phyloP scores from a whole-genome alignment of 176 grass and related monocot species.

The Melocanna baccifera region DNA sequence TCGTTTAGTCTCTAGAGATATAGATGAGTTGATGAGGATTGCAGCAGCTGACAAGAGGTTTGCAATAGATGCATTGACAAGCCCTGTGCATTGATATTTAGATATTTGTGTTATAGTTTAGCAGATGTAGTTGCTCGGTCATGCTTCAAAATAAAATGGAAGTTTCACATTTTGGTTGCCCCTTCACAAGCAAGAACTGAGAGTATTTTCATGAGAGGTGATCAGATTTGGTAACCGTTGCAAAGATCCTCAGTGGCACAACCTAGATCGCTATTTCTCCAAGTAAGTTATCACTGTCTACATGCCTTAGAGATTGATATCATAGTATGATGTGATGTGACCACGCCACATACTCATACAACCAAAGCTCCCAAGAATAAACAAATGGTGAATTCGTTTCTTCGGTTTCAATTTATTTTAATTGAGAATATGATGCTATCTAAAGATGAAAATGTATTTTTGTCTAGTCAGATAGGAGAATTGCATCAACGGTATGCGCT shows the following conservation, averaged over 20 bases:
- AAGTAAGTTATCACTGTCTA: slow-evolving; percentile 38
- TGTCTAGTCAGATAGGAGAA: too few relatives aligned
- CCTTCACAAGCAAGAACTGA: slow-evolving; percentile 49
- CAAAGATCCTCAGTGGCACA: slow-evolving; percentile 78
- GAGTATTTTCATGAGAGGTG: slow-evolving; percentile 55
- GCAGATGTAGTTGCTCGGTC: too few relatives aligned
- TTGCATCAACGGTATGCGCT: too few relatives aligned
- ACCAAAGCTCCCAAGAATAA: too few relatives aligned
- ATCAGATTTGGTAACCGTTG: slow-evolving; percentile 72
- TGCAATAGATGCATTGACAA: too few relatives aligned
- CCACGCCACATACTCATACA: too few relatives aligned
- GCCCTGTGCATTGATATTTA: not conserved
- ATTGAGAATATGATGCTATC: too few relatives aligned
- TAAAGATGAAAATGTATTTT: too few relatives aligned
- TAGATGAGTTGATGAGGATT: slow-evolving; percentile 44
- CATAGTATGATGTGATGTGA: too few relatives aligned
- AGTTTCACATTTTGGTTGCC: not conserved
- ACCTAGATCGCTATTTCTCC: slow-evolving; percentile 65
- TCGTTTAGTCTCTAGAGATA: slow-evolving; percentile 44
- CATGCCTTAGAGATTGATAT: not conserved
- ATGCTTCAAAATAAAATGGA: not conserved
- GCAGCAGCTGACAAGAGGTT: slow-evolving; percentile 64
- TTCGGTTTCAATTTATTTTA: too few relatives aligned
- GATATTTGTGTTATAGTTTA: not conserved
- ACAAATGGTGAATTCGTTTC: too few relatives aligned